Conservation (phyloP, 2,329 filamentous ascomycete species). For the Geosmithia flava region DNA sequence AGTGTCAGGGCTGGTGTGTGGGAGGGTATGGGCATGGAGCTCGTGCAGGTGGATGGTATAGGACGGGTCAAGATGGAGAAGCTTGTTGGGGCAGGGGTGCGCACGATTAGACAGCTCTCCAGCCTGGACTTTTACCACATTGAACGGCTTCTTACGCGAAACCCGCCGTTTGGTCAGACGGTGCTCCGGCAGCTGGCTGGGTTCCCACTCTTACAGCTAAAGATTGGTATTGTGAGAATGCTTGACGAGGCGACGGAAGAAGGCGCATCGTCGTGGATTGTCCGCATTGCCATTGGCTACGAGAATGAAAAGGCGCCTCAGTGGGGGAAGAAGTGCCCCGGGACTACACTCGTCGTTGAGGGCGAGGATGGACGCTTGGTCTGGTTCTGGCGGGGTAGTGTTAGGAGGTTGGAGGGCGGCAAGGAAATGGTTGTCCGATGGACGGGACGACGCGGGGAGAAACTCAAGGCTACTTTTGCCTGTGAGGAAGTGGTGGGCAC, state of each 20-base stretch:
- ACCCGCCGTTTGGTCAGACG: conserved; percentile 71
- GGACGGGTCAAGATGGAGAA: conserved; percentile 66
- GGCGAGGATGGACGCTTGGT: conserved; percentile 37
- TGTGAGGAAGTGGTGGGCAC: conserved; percentile 76
- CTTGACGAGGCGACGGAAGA: not conserved
- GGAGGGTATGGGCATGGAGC: conserved; percentile 71
- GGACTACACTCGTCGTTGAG: conserved; percentile 63
- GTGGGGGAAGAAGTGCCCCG: conserved; percentile 54
- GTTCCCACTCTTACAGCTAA: conserved; percentile 51
- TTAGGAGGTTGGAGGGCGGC: conserved; percentile 49
- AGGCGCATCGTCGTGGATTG: conserved; percentile 15
- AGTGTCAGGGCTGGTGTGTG: conserved; percentile 64
- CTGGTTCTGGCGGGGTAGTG: conserved; percentile 55
- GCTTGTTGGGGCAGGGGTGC: conserved; percentile 58
- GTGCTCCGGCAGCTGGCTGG: conserved; percentile 49
- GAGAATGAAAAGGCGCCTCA: conserved; percentile 48
- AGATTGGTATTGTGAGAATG: conserved; percentile 15
- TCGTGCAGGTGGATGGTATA: conserved; percentile 72
- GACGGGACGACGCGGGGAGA: conserved; percentile 37
- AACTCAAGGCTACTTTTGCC: conserved; percentile 57
- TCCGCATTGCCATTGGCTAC: conserved; percentile 59
- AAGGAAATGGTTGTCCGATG: conserved; percentile 44
- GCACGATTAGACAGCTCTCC: conserved; percentile 58
- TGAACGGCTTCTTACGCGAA: conserved; percentile 63
- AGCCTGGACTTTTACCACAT: conserved; percentile 57